Conservation (phyloP, 306 rosid species). For the Vigna hirtella region DNA sequence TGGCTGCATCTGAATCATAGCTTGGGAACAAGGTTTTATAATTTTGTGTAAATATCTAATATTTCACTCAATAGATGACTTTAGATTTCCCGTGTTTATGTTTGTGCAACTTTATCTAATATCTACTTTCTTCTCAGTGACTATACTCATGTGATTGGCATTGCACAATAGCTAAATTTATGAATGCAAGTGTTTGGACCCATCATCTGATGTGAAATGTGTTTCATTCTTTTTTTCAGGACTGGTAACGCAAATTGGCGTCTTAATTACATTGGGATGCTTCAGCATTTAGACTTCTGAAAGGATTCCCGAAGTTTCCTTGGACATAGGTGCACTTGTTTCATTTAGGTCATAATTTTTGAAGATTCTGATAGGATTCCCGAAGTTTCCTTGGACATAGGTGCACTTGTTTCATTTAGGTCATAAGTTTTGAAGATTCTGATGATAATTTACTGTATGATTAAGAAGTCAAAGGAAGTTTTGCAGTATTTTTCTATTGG, state of each 20-base stretch:
- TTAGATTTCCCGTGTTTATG: conserved; percentile 19
- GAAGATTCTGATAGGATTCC: conserved; percentile 19
- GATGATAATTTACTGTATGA: conserved; percentile 26
- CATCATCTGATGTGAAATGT: background rate
- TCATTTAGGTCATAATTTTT: conserved; percentile 1
- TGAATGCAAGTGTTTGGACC: conserved; percentile 27
- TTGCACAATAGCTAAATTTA: conserved; percentile 25
- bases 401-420: conserved; percentile 9
- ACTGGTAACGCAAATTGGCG: conserved; percentile 33
- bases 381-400: background rate
- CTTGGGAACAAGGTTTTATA: background rate
- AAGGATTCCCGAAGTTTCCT: conserved; percentile 16
- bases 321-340: conserved; percentile 4
- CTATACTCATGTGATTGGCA: conserved; percentile 15
- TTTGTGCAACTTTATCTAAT: background rate
- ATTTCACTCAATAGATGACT: conserved; percentile 7
- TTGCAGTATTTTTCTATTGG: background rate
- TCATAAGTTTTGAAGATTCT: conserved; percentile 10
- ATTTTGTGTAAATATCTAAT: background rate
- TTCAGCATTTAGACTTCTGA: background rate
- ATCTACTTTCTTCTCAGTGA: background rate
- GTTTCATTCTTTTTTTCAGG: conserved; percentile 3
- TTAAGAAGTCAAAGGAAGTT: background rate
- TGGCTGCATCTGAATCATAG: conserved; percentile 6
- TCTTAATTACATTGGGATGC: conserved; percentile 19